Evolutionary conservation across 2,329 filamentous ascomycete genomes (phyloP).

Genomic region (Colletotrichum destructivum): DNA sequence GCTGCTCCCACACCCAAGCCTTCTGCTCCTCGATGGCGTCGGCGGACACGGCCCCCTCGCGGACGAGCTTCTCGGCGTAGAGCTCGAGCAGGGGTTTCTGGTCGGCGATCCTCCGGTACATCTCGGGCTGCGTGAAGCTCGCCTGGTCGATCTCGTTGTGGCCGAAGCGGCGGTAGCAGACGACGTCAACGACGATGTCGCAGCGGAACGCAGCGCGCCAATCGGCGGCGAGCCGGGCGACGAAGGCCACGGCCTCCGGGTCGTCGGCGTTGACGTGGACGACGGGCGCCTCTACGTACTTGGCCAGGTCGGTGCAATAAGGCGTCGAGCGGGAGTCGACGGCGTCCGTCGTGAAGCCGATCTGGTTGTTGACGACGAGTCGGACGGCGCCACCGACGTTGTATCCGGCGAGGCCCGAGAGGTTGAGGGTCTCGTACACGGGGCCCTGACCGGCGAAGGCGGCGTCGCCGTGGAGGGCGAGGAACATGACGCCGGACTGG

Average conservation of each 20-base stretch:
- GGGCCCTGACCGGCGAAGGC: constrained; percentile 97
- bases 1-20: constrained; percentile 99
- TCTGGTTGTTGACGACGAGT: constrained; percentile 99
- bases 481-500: constrained; percentile 91
- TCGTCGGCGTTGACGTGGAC: constrained; percentile 99
- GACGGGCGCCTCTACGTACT: constrained; percentile 96
- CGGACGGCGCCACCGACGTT: constrained; percentile 98
- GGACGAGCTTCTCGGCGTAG: constrained; percentile 90
- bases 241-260: constrained; percentile 97
- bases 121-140: constrained; percentile 98
- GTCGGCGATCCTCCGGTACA: constrained; percentile 97
- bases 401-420: constrained; percentile 94
- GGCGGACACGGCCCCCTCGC: constrained; percentile 94
- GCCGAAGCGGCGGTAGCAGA: constrained; percentile 98
- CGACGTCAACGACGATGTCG: constrained; percentile 96
- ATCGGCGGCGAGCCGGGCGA: constrained; percentile 95
- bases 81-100: constrained; percentile 89
- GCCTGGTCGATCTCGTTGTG: constrained; percentile 99
- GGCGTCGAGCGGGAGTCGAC: constrained; percentile 96
- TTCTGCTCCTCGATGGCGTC: constrained; percentile 98
- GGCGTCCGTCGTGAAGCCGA: constrained; percentile 98
- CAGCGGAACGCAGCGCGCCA: constrained; percentile 99
- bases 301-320: constrained; percentile 99
- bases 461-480: constrained; percentile 95
- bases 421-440: constrained; percentile 98